These are phyloP conservation scores for Candida silvatica DNA, from an alignment of 805 yeast genomes.

Conservation along the genomic window DNA sequence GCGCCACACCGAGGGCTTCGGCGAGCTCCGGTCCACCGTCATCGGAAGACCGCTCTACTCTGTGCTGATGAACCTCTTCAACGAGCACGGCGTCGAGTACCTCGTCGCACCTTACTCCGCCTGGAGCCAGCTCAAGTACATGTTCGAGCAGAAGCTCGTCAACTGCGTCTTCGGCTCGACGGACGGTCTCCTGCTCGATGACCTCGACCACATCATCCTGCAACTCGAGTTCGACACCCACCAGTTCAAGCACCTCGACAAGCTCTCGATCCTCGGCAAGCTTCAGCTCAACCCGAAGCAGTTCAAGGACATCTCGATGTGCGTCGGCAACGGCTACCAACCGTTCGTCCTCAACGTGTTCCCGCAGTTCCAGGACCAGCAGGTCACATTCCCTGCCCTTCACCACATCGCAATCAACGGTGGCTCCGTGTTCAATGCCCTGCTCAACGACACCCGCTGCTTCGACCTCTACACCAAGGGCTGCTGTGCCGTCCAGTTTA, in stretches of 20 bases:
- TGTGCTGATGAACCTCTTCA: conserved; percentile 51
- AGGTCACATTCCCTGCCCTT: conserved; percentile 21
- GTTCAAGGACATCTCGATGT: conserved; percentile 65
- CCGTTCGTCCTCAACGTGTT: conserved; percentile 50
- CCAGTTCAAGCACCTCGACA: conserved; percentile 63
- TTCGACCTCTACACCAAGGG: conserved; percentile 58
- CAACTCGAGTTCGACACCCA: conserved; percentile 59
- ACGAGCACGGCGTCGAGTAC: conserved; percentile 48
- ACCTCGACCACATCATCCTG: conserved; percentile 62
- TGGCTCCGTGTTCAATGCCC: conserved; percentile 38
- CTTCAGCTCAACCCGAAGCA: conserved; percentile 54
- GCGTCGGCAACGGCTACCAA: conserved; percentile 73
- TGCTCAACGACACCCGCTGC: conserved; percentile 36
- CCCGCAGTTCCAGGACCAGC: conserved; percentile 26
- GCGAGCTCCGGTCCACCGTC: conserved; percentile 42
- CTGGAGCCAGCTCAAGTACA: conserved; percentile 70
- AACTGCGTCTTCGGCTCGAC: conserved; percentile 82
- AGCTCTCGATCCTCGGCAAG: conserved; percentile 47
- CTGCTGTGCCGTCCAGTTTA: conserved; percentile 53
- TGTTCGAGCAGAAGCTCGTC: conserved; percentile 45
- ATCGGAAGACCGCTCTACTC: conserved; percentile 40
- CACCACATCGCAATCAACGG: conserved; percentile 28
- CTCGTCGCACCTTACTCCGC: conserved; percentile 79
- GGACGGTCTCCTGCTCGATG: conserved; percentile 54
- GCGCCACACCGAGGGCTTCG: conserved; percentile 38